Evolutionary conservation across 305 asterid genomes (phyloP), one percentile per base, ranked within the genome.

Genomic region (Striga hermonthica): DNA sequence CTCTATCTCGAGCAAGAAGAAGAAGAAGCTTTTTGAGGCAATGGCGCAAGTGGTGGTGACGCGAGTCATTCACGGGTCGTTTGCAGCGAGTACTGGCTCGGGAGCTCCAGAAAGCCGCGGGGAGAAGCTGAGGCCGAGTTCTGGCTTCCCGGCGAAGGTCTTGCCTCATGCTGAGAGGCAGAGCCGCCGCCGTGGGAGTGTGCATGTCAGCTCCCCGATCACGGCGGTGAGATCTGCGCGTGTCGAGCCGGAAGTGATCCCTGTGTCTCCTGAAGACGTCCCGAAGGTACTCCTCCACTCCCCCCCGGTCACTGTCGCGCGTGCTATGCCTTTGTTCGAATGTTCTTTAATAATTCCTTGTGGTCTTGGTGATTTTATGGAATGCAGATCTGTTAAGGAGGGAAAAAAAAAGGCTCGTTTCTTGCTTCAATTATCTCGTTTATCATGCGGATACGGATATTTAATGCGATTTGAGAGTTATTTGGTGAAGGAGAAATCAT

Each of bases 41-140:
- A 82, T 84, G 90, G 82, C 89, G 57, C 95, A 84, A 73, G 86
- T 79, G 43, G 87, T 77, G 84, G 86, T 90, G 60, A 81, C 87
- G 73, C 82, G 85, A 63, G 60, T 80, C 78, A 81, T 81, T 77
- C 69, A 84, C 53, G 77, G 82, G 44, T 67, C 94, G 22, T 72
- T 84, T 72, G 73, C 73, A 60, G 65, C 72, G 28, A 76, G 47
- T 53, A 71, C 75, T 62, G 68, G 62, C 71, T 73, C 83, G 62
- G 83, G 75, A 75, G 69, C 81, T 60, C 72, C 62, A 39, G 82
- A 76, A 65, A 79, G 73, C 65, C 80, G 72, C 43, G 55, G 69
- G 15, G 86, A 86, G 59, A 80, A 81, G 77, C 77, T 84, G 72
- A 84, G 62, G 61, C 86, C 85, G 36, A 48, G 70, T 45, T 73